Evolutionary conservation across 371 early-diverging fungal genomes (phyloP), one percentile per base, ranked within the genome.

Genomic region (Haplosporangium sp.): DNA sequence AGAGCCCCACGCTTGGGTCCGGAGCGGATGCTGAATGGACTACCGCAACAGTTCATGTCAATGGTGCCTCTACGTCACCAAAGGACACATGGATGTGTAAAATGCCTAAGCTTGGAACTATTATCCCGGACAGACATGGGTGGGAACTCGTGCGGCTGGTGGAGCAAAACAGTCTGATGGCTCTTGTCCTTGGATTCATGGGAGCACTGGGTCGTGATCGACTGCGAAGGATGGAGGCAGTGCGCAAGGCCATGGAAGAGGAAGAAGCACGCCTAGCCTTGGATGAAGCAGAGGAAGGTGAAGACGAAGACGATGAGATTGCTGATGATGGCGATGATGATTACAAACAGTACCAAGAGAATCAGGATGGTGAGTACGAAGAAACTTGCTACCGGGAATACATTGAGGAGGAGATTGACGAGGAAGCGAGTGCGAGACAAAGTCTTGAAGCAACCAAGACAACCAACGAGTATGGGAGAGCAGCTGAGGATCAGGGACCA

Each of bases 161-260:
- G n/a, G 88, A 87, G 36, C 88, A 88, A 58, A 89, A 89, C 51
- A 87, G 88, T 16, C 68, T 87, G 69, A 85, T 89, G 52, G 87
- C 88, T 8, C 74, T 85, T 11, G 81, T 89, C 73, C 81, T 89
- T 20, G 85, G 86, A 2, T 89, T 89, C 53, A 69, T 89, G 48
- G 82, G 84, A 5, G 73, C 73, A 0, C 53, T 79, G 3, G 68
- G 80, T 16, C 64, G 80, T 2, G 80, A 79, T 59, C 68, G 73
- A 7, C 29, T 73, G 38, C 64, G 64, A 9, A 63, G 79, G 16
- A 67, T 77, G 48, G 73, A 77, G 36, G 77, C 65, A 9, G 50
- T 59, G 11, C 55, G 64, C 5, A 40, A 41, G 53, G 46, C 59
- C 4, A 53, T 59, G 55, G 59, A 67, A 56, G 62, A 66, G 8